Conservation (phyloP, 176 grass and related monocot species). For the Musa itinerans region DNA sequence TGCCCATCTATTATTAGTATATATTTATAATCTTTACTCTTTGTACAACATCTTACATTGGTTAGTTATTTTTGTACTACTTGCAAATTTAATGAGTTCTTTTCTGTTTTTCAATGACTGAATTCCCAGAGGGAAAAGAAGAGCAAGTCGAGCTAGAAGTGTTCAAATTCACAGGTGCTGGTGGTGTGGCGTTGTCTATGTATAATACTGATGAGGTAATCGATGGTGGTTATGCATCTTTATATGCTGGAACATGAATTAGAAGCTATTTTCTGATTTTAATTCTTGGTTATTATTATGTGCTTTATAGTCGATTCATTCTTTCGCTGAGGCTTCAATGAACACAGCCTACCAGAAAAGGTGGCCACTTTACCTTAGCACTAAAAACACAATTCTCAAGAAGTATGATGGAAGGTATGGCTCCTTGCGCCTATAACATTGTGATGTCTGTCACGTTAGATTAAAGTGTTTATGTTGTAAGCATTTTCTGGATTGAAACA, state of each 20-base stretch:
- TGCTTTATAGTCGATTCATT: conserved; percentile 62
- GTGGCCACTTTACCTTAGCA: conserved; percentile 92
- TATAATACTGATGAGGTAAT: conserved; percentile 92
- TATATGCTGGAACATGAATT: background rate
- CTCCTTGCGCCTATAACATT: background rate
- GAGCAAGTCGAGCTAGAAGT: conserved; percentile 65
- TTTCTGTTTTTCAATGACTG: conserved; percentile 33
- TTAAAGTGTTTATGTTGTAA: no score
- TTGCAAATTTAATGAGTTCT: background rate
- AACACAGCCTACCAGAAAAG: conserved; percentile 68
- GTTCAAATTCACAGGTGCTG: conserved; percentile 84
- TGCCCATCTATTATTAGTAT: background rate
- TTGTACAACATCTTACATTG: background rate
- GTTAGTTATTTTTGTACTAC: background rate
- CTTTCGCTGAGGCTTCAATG: conserved; percentile 95
- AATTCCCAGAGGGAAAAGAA: conserved; percentile 45
- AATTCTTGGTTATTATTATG: conserved; percentile 21
- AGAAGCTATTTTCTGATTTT: background rate
- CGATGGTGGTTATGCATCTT: background rate
- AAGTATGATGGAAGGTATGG: conserved; percentile 91
- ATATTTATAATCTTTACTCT: background rate
- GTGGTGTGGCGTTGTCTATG: conserved; percentile 78
- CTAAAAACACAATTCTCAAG: conserved; percentile 92
- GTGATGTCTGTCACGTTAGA: background rate
- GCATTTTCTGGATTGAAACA: background rate